These are phyloP conservation scores for Colletotrichum tabaci DNA, from an alignment of 2,329 filamentous ascomycete species.

Conservation along the genomic window DNA sequence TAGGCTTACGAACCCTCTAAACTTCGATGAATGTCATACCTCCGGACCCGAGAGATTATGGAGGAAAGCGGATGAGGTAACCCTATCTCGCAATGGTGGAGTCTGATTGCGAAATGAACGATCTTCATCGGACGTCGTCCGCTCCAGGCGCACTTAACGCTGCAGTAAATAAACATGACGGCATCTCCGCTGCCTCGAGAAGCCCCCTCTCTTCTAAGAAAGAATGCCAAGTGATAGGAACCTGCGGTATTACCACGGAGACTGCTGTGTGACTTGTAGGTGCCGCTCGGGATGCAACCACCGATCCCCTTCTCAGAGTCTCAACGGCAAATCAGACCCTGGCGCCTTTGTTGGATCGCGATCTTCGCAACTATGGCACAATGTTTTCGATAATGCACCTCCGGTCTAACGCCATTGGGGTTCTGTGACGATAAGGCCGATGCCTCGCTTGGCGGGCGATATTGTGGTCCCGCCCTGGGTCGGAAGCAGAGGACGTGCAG, in stretches of 20 bases:
- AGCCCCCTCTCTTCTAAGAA: background rate
- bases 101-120: conserved; percentile 26
- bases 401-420: conserved; percentile 6
- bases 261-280: background rate
- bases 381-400: background rate
- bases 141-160: background rate
- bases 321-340: background rate
- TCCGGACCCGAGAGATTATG: conserved; percentile 4
- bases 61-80: background rate
- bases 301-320: background rate
- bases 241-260: background rate
- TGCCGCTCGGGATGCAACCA: background rate
- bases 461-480: background rate
- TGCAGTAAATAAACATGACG: background rate
- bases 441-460: background rate
- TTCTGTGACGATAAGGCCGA: background rate
- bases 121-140: conserved; percentile 25
- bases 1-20: background rate
- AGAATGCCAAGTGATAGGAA: background rate
- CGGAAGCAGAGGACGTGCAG: background rate
- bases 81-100: conserved; percentile 33
- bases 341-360: background rate
- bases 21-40: background rate
- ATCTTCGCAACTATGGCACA: conserved; percentile 18
- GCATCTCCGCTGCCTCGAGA: no score